Percentiles rank a stretch among this genome's conserved stretches.
These are phyloP conservation scores for Inga oerstediana DNA, from an alignment of 306 rosid genomes.

Conservation along the genomic window DNA sequence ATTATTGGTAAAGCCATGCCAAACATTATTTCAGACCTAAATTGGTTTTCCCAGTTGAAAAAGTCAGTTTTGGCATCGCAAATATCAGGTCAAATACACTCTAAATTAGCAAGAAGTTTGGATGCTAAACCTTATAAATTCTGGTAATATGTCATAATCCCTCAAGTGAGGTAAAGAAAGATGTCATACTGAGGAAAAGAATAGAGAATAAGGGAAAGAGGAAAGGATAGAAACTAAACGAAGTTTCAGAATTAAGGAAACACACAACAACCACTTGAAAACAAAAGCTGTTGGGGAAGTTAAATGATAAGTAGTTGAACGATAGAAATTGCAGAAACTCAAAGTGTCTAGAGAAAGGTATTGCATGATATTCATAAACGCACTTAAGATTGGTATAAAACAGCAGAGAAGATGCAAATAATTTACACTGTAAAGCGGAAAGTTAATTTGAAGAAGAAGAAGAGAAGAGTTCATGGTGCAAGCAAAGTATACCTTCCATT, in stretches of 20 bases:
- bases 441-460: neutral
- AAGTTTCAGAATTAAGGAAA: slow-evolving; percentile 14
- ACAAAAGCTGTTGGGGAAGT: neutral
- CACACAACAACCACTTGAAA: neutral
- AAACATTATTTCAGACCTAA: too few species aligned
- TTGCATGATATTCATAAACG: neutral
- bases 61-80: too few species aligned
- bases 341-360: neutral
- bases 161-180: neutral
- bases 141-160: slow-evolving; percentile 6
- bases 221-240: slow-evolving; percentile 17
- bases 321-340: slow-evolving; percentile 16
- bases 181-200: neutral
- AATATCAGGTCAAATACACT: too few species aligned
- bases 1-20: too few species aligned
- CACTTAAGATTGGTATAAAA: neutral
- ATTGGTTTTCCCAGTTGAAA: too few species aligned
- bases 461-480: neutral
- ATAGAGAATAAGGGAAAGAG: slow-evolving; percentile 6
- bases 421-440: neutral
- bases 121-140: slow-evolving; percentile 6
- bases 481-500: slow-evolving; percentile 70
- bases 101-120: neutral
- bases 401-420: neutral
- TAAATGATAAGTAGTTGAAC: slow-evolving; percentile 1